Conservation (phyloP, 805 yeast species). For the Candida hispaniensis region DNA sequence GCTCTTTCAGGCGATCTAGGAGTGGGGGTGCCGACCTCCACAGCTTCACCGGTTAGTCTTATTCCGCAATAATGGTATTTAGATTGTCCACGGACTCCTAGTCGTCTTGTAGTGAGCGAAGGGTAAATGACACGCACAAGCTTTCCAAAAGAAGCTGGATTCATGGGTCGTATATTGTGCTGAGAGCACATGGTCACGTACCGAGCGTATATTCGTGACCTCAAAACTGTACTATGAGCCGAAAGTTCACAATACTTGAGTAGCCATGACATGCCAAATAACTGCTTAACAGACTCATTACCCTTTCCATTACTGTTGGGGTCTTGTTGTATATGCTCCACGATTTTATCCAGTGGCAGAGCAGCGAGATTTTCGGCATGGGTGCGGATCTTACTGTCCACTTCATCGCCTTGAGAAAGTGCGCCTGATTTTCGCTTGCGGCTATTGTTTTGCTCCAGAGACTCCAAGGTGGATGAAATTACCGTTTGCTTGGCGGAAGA, state of each 20-base stretch:
- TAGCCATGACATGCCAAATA: constrained; percentile 76
- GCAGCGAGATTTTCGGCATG: constrained; percentile 17
- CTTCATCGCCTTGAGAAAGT: too few species aligned
- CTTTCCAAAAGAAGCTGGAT: constrained; percentile 73
- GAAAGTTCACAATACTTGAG: constrained; percentile 48
- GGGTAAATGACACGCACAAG: constrained; percentile 58
- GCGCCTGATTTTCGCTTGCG: too few species aligned
- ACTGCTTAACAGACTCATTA: constrained; percentile 38
- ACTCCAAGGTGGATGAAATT: too few species aligned
- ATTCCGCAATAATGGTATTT: constrained; percentile 83
- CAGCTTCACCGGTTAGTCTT: constrained; percentile 33
- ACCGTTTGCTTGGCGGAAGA: too few species aligned
- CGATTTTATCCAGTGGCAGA: constrained; percentile 19
- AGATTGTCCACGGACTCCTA: constrained; percentile 74
- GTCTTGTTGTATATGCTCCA: constrained; percentile 18
- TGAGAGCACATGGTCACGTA: constrained; percentile 50
- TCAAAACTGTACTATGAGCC: constrained; percentile 46
- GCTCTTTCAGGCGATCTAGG: constrained; percentile 11
- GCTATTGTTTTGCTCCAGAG: too few species aligned
- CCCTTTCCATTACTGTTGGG: constrained; percentile 9
- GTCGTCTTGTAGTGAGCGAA: constrained; percentile 55
- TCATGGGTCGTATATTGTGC: constrained; percentile 44
- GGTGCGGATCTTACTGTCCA: constrained; percentile 18
- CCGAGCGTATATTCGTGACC: constrained; percentile 57
- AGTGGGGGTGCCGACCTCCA: constrained; percentile 4